A percentile compares a stretch with the other conserved stretches of the same genome.
phyloP scores from a whole-genome alignment of 176 grass and related monocot genomes.

The Secale cereale region DNA sequence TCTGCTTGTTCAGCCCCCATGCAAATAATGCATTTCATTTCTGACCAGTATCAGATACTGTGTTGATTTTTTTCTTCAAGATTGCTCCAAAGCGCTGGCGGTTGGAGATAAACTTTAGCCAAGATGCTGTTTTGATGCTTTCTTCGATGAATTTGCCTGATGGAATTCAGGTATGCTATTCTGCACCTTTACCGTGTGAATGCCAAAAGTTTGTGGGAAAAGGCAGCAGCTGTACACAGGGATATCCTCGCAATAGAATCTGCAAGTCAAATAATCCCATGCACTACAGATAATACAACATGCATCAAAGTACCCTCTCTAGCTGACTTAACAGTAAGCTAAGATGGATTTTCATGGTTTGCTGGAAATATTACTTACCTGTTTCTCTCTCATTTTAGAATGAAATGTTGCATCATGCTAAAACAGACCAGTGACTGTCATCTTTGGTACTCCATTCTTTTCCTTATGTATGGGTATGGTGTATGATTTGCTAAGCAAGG shows the following conservation, averaged over 20 bases:
- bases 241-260: background rate
- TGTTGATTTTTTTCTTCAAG: constrained; percentile 39
- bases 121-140: constrained; percentile 97
- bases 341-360: background rate
- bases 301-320: background rate
- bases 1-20: background rate
- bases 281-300: background rate
- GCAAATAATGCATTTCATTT: background rate
- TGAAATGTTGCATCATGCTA: background rate
- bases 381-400: background rate
- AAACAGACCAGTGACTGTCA: background rate
- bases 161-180: constrained; percentile 79
- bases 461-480: background rate
- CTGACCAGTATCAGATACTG: background rate
- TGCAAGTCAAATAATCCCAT: background rate
- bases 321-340: background rate
- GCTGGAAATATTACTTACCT: background rate
- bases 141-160: constrained; percentile 97
- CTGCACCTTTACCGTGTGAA: background rate
- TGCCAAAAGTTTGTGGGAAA: background rate
- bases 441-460: background rate
- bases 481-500: background rate
- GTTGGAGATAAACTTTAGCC: constrained; percentile 94
- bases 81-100: constrained; percentile 88
- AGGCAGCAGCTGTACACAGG: background rate